Conservation (phyloP, 805 yeast species). For the Spathaspora sp. region DNA sequence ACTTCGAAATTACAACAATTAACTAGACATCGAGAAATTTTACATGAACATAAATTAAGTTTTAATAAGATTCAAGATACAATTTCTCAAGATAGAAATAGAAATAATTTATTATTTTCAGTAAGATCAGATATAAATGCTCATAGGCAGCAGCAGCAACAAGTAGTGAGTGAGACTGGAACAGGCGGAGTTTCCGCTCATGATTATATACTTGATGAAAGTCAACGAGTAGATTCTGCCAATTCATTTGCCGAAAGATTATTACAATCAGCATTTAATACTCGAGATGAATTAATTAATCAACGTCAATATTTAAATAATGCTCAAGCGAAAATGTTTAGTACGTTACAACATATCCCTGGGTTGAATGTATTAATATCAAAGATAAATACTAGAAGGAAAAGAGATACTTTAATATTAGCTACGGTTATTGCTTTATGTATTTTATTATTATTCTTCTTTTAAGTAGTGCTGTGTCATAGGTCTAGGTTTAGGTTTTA, state of each 20-base stretch:
- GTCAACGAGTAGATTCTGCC: conserved; percentile 67
- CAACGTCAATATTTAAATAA: conserved; percentile 64
- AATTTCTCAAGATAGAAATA: conserved; percentile 70
- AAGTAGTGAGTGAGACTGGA: conserved; percentile 17
- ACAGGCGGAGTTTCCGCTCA: conserved; percentile 39
- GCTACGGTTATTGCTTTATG: conserved; percentile 72
- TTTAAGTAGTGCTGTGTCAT: conserved; percentile 3
- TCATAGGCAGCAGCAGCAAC: conserved; percentile 46
- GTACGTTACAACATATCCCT: conserved; percentile 67
- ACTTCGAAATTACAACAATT: conserved; percentile 78
- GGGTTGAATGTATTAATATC: conserved; percentile 74
- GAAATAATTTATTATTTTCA: conserved; percentile 66
- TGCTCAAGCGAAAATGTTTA: conserved; percentile 61
- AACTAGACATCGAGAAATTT: conserved; percentile 73
- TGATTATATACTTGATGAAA: conserved; percentile 76
- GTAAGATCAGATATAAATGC: conserved; percentile 79
- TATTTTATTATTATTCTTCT: conserved; percentile 61
- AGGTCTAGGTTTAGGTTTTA: too few species aligned
- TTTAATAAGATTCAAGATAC: conserved; percentile 55
- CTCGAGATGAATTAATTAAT: conserved; percentile 76
- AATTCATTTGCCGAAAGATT: conserved; percentile 75
- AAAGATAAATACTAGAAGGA: conserved; percentile 83
- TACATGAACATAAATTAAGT: conserved; percentile 66
- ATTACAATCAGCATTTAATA: conserved; percentile 80
- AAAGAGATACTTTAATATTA: conserved; percentile 81